Evolutionary conservation across 164 flowering plant species (phyloP), one percentile per base, ranked within the genome.

Genomic region (Dillenia turbinata): DNA sequence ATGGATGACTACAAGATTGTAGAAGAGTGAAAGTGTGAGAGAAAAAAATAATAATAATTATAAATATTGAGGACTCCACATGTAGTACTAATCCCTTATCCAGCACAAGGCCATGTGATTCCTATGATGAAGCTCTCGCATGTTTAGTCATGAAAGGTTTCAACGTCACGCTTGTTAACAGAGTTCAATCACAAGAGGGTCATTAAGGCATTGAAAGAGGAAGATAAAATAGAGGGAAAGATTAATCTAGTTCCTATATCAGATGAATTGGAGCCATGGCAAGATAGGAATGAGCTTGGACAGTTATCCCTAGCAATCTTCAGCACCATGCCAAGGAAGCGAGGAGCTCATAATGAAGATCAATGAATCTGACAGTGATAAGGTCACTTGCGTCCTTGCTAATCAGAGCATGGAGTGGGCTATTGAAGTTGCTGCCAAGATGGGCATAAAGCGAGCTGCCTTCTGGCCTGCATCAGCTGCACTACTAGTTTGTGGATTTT

Each of bases 51-150:
- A 19, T 19, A n/a, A n/a, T n/a, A n/a, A n/a, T n/a, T n/a, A n/a
- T n/a, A n/a, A n/a, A n/a, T n/a, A n/a, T 2, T 26, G 33, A 26
- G 33, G 33, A 26, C 2, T 26, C 74, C 76, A 49, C 85, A 81
- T 68, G 65, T 70, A 15, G 10, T 80, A 43, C 76, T 66, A 1
- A 51, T 80, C 9, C 82, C 82, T 26, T 71, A 62, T 51, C 78
- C 81, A 12, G 82, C 78, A 48, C 82, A 77, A 65, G 85, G 85
- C 15, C 85, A 81, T 65, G 77, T 78, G 19, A 74, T 74, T 52
- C 86, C 86, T 3, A 26, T 82, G 2, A 49, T 78, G 76, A 75
- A 26, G 33, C 3, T 26, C 3, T 26, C 33, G 5, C 33, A 44
- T 44, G 66, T 43, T 15, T 79, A 10, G 78, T 19, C 44, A 52